A percentile compares a stretch with the other conserved stretches of the same genome.
phyloP scores from a whole-genome alignment of 768 basidiomycete species.

The Amanita jacksonii region DNA sequence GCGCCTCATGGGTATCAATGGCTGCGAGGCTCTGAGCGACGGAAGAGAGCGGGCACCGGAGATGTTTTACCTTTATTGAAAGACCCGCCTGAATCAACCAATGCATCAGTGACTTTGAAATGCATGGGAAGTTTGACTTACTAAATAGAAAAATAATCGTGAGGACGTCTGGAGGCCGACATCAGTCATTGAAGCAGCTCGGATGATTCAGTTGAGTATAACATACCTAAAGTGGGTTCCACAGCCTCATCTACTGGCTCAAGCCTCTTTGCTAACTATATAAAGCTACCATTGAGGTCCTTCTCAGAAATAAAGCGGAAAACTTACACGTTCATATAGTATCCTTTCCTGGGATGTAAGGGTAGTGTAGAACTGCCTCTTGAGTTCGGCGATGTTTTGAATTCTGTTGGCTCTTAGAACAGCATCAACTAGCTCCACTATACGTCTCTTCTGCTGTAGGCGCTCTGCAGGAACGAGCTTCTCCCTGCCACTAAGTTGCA shows the following conservation, averaged over 20 bases:
- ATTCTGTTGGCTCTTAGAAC: background rate
- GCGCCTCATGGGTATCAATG: background rate
- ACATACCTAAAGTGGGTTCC: conserved; percentile 3
- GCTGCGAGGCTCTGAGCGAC: background rate
- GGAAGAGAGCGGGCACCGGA: no score
- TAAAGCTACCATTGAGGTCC: background rate
- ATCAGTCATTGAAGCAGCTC: background rate
- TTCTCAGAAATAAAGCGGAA: background rate
- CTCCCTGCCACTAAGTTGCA: conserved; percentile 3
- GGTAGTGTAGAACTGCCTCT: background rate
- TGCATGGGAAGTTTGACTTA: background rate
- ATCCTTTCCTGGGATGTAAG: background rate
- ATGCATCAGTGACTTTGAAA: background rate
- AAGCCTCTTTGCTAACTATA: conserved; percentile 1
- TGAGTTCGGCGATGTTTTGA: background rate
- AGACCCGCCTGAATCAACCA: background rate
- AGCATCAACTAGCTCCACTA: background rate
- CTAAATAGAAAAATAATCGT: conserved; percentile 1
- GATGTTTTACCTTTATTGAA: background rate
- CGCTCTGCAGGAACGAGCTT: conserved; percentile 7
- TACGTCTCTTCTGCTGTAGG: background rate
- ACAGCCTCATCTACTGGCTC: background rate
- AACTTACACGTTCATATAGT: conserved; percentile 2
- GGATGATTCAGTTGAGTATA: background rate
- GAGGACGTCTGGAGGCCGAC: background rate